Evolutionary conservation across 805 yeast genomes (phyloP).

Genomic region (Candida namnaoensis): DNA sequence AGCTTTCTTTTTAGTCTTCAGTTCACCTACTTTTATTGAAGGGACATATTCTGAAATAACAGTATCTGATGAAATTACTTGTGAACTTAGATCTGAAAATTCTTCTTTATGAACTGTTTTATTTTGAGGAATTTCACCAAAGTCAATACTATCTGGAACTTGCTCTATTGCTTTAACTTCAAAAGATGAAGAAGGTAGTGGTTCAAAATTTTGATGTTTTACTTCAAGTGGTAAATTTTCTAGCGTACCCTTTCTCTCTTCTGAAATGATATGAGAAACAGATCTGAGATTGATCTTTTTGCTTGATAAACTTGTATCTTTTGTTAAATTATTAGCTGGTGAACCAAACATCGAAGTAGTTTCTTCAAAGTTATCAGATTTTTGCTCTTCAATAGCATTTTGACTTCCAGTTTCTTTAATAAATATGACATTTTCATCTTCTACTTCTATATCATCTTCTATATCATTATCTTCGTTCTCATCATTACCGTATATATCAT

Average conservation of each 20-base stretch:
- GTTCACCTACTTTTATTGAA: too few relatives aligned
- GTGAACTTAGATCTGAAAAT: neutral
- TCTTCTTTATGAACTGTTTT: neutral
- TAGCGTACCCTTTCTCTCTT: slow-evolving; percentile 1
- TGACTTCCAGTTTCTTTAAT: slow-evolving; percentile 9
- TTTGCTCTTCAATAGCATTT: slow-evolving; percentile 7
- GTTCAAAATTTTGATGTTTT: neutral
- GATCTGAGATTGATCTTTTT: slow-evolving; percentile 6
- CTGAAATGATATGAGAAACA: slow-evolving; percentile 9
- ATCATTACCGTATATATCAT: neutral
- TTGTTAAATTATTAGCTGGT: slow-evolving; percentile 7
- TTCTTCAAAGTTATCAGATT: slow-evolving; percentile 5
- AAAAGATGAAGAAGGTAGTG: too few relatives aligned
- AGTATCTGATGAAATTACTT: too few relatives aligned
- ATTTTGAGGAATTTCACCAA: neutral
- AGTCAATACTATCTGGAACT: slow-evolving; percentile 4
- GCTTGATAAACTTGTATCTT: slow-evolving; percentile 10
- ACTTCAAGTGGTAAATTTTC: too few relatives aligned
- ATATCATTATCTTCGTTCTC: neutral
- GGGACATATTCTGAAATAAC: too few relatives aligned
- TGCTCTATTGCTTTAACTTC: neutral
- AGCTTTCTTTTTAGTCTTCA: too few relatives aligned
- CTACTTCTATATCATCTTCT: neutral
- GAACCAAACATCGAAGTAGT: slow-evolving; percentile 8
- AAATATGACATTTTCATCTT: neutral